Evolutionary conservation across 805 yeast species (phyloP).

Genomic region (Vanderwaltozyma polyspora): DNA sequence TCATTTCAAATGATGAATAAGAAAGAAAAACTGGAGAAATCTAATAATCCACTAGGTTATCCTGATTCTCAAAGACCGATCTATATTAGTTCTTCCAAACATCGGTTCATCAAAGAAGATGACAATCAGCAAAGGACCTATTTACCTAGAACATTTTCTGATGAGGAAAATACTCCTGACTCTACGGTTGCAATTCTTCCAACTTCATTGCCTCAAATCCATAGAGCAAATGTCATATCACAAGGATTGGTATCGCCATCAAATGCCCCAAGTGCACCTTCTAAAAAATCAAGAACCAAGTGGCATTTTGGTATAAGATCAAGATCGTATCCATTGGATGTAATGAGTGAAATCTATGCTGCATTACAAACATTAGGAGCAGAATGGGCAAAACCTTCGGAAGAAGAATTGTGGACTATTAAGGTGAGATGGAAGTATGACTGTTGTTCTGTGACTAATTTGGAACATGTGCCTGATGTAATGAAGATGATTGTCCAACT

Average conservation of each 20-base stretch:
- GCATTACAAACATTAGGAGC: slow-evolving; percentile 92
- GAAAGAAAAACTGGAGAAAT: background rate
- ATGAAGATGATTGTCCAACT: slow-evolving; percentile 97
- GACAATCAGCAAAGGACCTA: slow-evolving; percentile 24
- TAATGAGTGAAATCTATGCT: slow-evolving; percentile 95
- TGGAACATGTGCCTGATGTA: slow-evolving; percentile 48
- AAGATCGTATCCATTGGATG: slow-evolving; percentile 91
- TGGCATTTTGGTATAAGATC: slow-evolving; percentile 99
- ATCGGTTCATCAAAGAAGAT: slow-evolving; percentile 3
- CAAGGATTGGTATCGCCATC: slow-evolving; percentile 38
- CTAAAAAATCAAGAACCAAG: slow-evolving; percentile 82
- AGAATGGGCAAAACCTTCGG: slow-evolving; percentile 93
- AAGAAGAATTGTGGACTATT: slow-evolving; percentile 93
- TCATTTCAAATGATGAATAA: slow-evolving; percentile 25
- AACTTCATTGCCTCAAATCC: slow-evolving; percentile 87
- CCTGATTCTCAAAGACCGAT: slow-evolving; percentile 4
- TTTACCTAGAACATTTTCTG: slow-evolving; percentile 25
- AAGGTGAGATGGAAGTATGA: slow-evolving; percentile 86
- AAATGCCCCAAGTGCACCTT: slow-evolving; percentile 42
- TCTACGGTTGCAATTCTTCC: slow-evolving; percentile 90
- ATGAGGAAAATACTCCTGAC: slow-evolving; percentile 28
- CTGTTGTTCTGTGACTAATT: slow-evolving; percentile 15
- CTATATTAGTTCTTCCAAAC: slow-evolving; percentile 2
- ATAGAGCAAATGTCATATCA: slow-evolving; percentile 82
- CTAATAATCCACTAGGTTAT: background rate